phyloP scores from a whole-genome alignment of 2,329 filamentous ascomycete genomes.

The Fusarium cicatricum region DNA sequence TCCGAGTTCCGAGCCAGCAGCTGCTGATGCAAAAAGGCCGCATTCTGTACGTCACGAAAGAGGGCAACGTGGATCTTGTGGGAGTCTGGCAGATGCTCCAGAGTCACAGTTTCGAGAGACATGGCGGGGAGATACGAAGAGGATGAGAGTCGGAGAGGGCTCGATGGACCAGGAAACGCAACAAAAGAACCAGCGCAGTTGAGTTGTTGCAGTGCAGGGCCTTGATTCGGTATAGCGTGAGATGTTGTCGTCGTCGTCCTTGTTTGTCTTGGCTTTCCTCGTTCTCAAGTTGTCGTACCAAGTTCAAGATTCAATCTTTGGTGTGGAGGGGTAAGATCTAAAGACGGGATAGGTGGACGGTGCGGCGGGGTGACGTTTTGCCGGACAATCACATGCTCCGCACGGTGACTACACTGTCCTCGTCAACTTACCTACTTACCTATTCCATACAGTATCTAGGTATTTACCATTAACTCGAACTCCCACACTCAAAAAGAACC shows the following conservation, averaged over 20 bases:
- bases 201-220: neutral
- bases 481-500: too few species aligned
- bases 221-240: constrained; percentile 11
- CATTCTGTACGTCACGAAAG: constrained; percentile 80
- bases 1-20: constrained; percentile 83
- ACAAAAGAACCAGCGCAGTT: constrained; percentile 13
- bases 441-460: too few species aligned
- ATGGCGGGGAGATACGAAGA: constrained; percentile 43
- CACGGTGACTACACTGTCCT: constrained; percentile 29
- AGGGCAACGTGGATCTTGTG: constrained; percentile 77
- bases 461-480: too few species aligned
- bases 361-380: constrained; percentile 22
- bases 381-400: constrained; percentile 23
- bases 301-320: constrained; percentile 25
- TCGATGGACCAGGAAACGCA: neutral
- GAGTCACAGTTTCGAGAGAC: constrained; percentile 70
- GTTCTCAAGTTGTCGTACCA: constrained; percentile 9
- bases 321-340: constrained; percentile 39
- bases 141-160: neutral
- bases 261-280: neutral
- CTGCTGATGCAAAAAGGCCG: constrained; percentile 80
- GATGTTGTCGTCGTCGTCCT: constrained; percentile 3
- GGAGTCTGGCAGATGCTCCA: constrained; percentile 77
- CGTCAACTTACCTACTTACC: too few species aligned
- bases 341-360: constrained; percentile 6